phyloP scores from a whole-genome alignment of 257 asterid species.

The Anisodus tanguticus region DNA sequence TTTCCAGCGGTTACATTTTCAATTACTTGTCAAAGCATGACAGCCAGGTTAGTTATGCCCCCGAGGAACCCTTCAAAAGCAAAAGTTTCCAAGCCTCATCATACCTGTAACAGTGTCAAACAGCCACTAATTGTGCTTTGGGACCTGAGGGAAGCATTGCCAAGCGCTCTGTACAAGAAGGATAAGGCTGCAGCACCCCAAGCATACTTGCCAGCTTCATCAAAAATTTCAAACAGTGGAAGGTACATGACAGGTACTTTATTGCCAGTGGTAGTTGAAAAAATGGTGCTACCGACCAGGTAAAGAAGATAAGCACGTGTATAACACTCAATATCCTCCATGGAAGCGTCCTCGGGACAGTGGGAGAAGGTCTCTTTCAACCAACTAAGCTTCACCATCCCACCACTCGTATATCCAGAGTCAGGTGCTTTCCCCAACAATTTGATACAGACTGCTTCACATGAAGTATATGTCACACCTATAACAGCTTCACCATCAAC shows the following conservation, averaged over 20 bases:
- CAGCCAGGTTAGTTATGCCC: neutral
- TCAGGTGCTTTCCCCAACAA: constrained; percentile 54
- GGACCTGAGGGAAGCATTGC: constrained; percentile 92
- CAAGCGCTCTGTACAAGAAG: constrained; percentile 91
- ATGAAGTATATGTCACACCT: constrained; percentile 85
- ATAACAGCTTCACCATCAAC: constrained; percentile 94
- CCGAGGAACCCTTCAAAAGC: neutral
- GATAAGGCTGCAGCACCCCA: constrained; percentile 98
- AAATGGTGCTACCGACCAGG: constrained; percentile 90
- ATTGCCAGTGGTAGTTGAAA: constrained; percentile 96
- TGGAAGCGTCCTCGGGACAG: constrained; percentile 70
- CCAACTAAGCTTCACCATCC: constrained; percentile 98
- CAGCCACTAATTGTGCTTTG: constrained; percentile 98
- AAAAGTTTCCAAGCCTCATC: constrained; percentile 28
- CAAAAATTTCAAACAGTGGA: constrained; percentile 88
- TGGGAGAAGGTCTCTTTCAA: constrained; percentile 83
- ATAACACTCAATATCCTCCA: constrained; percentile 65
- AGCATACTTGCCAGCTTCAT: constrained; percentile 87
- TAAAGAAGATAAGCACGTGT: constrained; percentile 96
- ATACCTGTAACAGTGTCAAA: constrained; percentile 87
- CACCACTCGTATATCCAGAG: constrained; percentile 61
- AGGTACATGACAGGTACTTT: constrained; percentile 97
- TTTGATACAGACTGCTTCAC: constrained; percentile 50
- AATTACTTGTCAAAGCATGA: constrained; percentile 19
- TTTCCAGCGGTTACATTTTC: neutral